Conservation (phyloP, 192 early-diverging fungal genomes). For the Coemansia sp. region DNA sequence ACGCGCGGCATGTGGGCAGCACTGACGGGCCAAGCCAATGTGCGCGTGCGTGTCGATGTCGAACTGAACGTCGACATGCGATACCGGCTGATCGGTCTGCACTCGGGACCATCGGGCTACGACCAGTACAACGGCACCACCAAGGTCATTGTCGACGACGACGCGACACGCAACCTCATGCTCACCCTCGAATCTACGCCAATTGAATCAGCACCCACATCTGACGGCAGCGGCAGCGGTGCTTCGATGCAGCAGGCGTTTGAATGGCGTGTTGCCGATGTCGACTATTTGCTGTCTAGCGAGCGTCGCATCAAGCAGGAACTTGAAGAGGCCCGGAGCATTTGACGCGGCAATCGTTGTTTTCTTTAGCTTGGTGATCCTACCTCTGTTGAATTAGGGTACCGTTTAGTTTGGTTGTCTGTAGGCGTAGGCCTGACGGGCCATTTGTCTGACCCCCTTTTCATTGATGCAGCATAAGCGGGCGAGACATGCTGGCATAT, state of each 20-base stretch:
- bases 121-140: constrained; percentile 20
- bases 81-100: constrained; percentile 21
- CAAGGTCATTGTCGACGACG: constrained; percentile 33
- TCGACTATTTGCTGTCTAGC: constrained; percentile 41
- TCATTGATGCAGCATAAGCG: no score
- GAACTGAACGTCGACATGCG: constrained; percentile 32
- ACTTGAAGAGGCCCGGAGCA: constrained; percentile 15
- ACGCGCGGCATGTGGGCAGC: constrained; percentile 2
- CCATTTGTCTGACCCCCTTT: no score
- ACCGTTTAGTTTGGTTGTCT: no score
- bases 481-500: no score
- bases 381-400: no score
- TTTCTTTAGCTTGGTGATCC: no score
- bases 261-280: constrained; percentile 37
- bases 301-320: constrained; percentile 25
- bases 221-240: neutral
- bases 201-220: neutral
- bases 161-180: constrained; percentile 36
- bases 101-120: constrained; percentile 11
- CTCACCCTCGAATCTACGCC: constrained; percentile 27
- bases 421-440: no score
- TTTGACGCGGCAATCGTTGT: neutral
- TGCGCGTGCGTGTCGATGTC: constrained; percentile 32
- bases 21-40: constrained; percentile 3
- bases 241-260: no score